phyloP scores from a whole-genome alignment of 345 rosid genomes.

The Noccaea bulbosa region DNA sequence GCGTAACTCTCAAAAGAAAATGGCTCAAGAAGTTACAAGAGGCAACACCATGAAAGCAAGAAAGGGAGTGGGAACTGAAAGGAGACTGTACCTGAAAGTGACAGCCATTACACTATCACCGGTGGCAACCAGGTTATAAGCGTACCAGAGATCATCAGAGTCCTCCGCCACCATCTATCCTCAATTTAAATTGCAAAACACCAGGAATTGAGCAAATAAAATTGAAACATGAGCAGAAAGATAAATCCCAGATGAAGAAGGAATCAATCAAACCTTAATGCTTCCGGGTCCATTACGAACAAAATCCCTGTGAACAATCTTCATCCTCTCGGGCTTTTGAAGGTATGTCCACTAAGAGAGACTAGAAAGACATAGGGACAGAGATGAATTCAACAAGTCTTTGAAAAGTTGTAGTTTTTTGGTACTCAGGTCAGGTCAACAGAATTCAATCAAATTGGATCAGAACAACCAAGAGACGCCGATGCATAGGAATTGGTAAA shows the following conservation, averaged over 20 bases:
- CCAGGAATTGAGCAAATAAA: background rate
- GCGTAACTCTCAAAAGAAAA: background rate
- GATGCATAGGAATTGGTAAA: conserved; percentile 6
- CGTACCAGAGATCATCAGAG: conserved; percentile 92
- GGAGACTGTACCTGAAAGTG: conserved; percentile 69
- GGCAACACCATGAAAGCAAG: background rate
- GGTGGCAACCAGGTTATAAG: conserved; percentile 73
- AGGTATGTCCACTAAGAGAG: conserved; percentile 17
- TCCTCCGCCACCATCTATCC: conserved; percentile 77
- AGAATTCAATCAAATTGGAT: background rate
- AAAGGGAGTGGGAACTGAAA: background rate
- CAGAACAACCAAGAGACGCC: background rate
- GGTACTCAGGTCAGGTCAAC: too few species aligned
- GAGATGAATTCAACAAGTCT: background rate
- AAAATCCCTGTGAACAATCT: conserved; percentile 56
- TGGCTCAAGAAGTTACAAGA: background rate
- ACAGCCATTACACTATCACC: conserved; percentile 86
- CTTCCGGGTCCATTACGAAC: conserved; percentile 76
- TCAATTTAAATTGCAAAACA: background rate
- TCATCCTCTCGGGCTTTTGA: conserved; percentile 50
- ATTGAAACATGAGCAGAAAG: background rate
- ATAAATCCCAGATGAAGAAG: background rate
- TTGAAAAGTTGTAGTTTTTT: background rate
- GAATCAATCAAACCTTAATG: conserved; percentile 63
- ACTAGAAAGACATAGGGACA: conserved; percentile 4